Conservation (phyloP, 2,329 filamentous ascomycete genomes). For the Chaetomiaceae sp. region DNA sequence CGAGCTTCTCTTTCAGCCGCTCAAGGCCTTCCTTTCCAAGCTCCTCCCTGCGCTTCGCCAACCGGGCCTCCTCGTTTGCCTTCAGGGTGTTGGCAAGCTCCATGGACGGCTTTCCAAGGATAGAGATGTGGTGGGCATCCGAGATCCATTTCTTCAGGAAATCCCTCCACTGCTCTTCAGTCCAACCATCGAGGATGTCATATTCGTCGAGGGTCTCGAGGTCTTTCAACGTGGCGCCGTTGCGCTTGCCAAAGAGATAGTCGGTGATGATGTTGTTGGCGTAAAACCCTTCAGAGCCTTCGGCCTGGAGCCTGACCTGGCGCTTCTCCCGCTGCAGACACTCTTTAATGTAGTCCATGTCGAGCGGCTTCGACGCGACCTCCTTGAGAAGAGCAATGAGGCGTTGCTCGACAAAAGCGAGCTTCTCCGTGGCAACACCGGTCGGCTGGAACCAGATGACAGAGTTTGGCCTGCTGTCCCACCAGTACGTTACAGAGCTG, state of each 20-base stretch:
- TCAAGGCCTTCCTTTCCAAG: constrained; percentile 80
- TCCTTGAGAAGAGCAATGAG: constrained; percentile 80
- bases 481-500: constrained; percentile 75
- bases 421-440: constrained; percentile 80
- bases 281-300: constrained; percentile 76
- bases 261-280: constrained; percentile 83
- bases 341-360: constrained; percentile 86
- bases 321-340: constrained; percentile 78
- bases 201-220: constrained; percentile 54
- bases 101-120: constrained; percentile 81
- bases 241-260: constrained; percentile 81
- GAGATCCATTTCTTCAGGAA: constrained; percentile 81
- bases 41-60: constrained; percentile 71
- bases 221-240: constrained; percentile 69
- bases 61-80: constrained; percentile 69
- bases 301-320: constrained; percentile 77
- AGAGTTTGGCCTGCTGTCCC: constrained; percentile 73
- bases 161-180: constrained; percentile 73
- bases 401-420: constrained; percentile 77
- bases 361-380: constrained; percentile 71
- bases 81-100: constrained; percentile 78
- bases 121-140: constrained; percentile 79
- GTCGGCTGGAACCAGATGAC: constrained; percentile 83
- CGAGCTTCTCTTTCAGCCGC: constrained; percentile 67
- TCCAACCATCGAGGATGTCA: constrained; percentile 72